Evolutionary conservation across 2,329 filamentous ascomycete genomes (phyloP).

Genomic region (Aureobasidium sp.): DNA sequence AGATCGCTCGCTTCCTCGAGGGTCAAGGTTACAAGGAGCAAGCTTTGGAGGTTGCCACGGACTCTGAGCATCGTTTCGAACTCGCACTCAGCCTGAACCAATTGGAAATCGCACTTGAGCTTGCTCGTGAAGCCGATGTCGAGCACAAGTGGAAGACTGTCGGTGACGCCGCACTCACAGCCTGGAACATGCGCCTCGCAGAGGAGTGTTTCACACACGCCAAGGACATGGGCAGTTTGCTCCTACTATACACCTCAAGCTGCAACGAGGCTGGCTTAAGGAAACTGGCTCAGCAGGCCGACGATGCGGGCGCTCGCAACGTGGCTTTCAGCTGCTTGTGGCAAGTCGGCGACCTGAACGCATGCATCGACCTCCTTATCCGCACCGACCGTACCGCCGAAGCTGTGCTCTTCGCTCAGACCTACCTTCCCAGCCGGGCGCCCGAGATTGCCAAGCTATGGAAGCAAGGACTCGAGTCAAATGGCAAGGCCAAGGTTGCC

Average conservation of each 20-base stretch:
- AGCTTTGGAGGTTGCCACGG: conserved; percentile 87
- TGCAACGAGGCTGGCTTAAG: conserved; percentile 68
- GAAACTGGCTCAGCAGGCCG: conserved; percentile 66
- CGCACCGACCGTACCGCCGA: conserved; percentile 76
- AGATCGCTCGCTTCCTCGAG: conserved; percentile 94
- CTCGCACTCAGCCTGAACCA: conserved; percentile 77
- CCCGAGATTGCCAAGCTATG: conserved; percentile 63
- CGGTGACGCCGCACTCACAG: conserved; percentile 78
- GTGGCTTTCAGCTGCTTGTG: conserved; percentile 87
- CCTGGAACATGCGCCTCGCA: conserved; percentile 81
- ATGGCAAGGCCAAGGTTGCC: conserved; percentile 76
- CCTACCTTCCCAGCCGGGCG: conserved; percentile 80
- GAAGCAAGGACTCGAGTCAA: conserved; percentile 78
- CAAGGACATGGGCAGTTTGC: conserved; percentile 80
- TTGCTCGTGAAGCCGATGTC: conserved; percentile 74
- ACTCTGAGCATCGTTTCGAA: conserved; percentile 94
- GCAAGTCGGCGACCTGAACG: conserved; percentile 76
- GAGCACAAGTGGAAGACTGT: conserved; percentile 99
- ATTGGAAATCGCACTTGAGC: conserved; percentile 74
- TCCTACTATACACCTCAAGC: conserved; percentile 83
- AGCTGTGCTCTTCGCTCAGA: conserved; percentile 86
- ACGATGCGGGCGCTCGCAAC: conserved; percentile 75
- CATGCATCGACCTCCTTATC: conserved; percentile 70
- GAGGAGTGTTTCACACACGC: conserved; percentile 90
- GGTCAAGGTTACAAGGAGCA: conserved; percentile 96